Percentiles rank a stretch among this genome's conserved stretches.
Evolutionary conservation across 31 red algal species (phyloP).

Genomic region (Endocladia muricata): DNA sequence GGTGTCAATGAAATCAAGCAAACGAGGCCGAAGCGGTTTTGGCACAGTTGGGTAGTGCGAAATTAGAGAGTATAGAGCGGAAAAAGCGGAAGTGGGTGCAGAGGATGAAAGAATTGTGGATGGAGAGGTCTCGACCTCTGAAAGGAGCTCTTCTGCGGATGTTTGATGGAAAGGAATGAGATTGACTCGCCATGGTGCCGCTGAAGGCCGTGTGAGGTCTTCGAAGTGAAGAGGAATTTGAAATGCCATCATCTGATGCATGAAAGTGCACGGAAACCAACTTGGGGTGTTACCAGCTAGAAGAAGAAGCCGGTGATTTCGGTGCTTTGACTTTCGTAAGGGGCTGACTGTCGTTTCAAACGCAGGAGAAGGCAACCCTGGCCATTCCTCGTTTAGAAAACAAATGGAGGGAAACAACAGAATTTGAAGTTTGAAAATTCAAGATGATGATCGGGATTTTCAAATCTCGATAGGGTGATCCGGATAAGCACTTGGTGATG

Average conservation of each 20-base stretch:
- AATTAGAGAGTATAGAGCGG: slow-evolving; percentile 35
- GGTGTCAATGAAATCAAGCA: slow-evolving; percentile 23
- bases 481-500: too few relatives aligned
- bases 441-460: neutral
- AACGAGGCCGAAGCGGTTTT: slow-evolving; percentile 9
- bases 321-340: too few relatives aligned
- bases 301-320: too few relatives aligned
- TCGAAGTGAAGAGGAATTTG: slow-evolving; percentile 63
- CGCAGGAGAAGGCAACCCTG: too few relatives aligned
- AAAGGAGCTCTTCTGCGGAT: neutral
- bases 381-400: too few relatives aligned
- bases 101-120: slow-evolving; percentile 11
- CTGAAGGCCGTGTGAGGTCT: slow-evolving; percentile 32
- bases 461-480: too few relatives aligned
- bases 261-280: too few relatives aligned
- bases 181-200: slow-evolving; percentile 22
- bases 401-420: neutral
- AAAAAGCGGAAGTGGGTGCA: slow-evolving; percentile 29
- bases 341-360: too few relatives aligned
- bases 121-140: neutral
- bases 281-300: too few relatives aligned
- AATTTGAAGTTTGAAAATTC: slow-evolving; percentile 48
- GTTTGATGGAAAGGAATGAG: neutral
- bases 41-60: slow-evolving; percentile 30
- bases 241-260: slow-evolving; percentile 58